These are phyloP conservation scores for Flaveria brownii DNA, from an alignment of 129 eudicot genomes.

Conservation along the genomic window DNA sequence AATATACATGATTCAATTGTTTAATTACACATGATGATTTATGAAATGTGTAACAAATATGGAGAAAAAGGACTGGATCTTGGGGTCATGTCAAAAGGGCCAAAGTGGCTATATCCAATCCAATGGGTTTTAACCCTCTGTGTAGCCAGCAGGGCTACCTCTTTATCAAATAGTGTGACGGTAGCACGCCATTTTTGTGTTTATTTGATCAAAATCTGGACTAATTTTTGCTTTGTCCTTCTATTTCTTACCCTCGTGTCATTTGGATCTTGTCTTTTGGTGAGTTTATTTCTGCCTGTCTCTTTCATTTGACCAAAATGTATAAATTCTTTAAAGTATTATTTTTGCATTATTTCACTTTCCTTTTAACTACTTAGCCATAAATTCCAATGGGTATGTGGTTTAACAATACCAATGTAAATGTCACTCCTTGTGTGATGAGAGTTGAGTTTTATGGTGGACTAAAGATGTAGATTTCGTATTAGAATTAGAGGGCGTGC, in stretches of 20 bases:
- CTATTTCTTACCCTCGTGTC: conserved; percentile 38
- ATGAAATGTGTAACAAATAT: conserved; percentile 8
- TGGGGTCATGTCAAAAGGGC: conserved; percentile 13
- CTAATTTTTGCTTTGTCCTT: conserved; percentile 36
- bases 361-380: not conserved
- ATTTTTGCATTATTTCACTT: not conserved
- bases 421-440: too few relatives aligned
- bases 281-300: conserved; percentile 25
- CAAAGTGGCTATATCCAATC: not conserved
- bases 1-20: not conserved
- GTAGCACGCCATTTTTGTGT: conserved; percentile 33
- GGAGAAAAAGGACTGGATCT: not conserved
- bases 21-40: not conserved
- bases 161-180: conserved; percentile 32
- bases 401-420: too few relatives aligned
- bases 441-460: too few relatives aligned
- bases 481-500: too few relatives aligned
- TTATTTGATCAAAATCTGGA: conserved; percentile 46
- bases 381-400: too few relatives aligned
- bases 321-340: not conserved
- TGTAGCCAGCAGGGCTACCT: conserved; percentile 19
- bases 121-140: conserved; percentile 6
- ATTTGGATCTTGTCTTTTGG: conserved; percentile 45
- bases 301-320: conserved; percentile 33
- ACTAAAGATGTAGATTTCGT: too few relatives aligned